phyloP scores from a whole-genome alignment of 73 alveolate genomes.

The Tetrahymena thermophila region DNA sequence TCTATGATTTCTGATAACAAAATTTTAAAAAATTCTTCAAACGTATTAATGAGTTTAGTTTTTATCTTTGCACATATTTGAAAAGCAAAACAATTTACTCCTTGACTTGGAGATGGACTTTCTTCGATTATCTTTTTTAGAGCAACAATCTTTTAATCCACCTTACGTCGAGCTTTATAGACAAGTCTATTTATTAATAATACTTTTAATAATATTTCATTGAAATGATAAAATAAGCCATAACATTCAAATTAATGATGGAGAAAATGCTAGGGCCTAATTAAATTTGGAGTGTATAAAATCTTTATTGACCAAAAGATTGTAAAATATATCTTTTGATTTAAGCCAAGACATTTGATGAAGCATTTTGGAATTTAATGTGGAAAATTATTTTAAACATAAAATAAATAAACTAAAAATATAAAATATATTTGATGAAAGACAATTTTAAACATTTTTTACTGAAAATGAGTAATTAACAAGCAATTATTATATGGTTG shows the following conservation, averaged over 20 bases:
- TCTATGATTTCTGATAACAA: background rate
- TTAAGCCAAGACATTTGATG: background rate
- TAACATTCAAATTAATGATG: background rate
- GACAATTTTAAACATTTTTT: background rate
- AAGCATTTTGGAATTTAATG: background rate
- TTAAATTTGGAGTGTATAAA: background rate
- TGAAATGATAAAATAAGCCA: background rate
- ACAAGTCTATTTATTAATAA: background rate
- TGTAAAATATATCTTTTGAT: background rate
- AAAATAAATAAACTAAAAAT: background rate
- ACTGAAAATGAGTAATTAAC: background rate
- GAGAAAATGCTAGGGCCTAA: background rate
- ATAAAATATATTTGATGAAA: background rate
- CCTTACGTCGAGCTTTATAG: slow-evolving; percentile 2
- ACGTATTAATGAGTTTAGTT: background rate
- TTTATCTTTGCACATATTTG: background rate
- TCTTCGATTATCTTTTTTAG: background rate
- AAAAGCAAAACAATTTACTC: background rate
- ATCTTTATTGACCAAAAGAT: background rate
- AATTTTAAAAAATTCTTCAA: background rate
- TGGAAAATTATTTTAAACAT: background rate
- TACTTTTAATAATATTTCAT: background rate
- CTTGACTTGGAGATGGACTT: background rate
- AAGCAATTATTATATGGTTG: background rate
- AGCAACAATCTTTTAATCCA: background rate